Evolutionary conservation across 805 yeast genomes (phyloP).

Genomic region (Monosporozyma aerobia): DNA sequence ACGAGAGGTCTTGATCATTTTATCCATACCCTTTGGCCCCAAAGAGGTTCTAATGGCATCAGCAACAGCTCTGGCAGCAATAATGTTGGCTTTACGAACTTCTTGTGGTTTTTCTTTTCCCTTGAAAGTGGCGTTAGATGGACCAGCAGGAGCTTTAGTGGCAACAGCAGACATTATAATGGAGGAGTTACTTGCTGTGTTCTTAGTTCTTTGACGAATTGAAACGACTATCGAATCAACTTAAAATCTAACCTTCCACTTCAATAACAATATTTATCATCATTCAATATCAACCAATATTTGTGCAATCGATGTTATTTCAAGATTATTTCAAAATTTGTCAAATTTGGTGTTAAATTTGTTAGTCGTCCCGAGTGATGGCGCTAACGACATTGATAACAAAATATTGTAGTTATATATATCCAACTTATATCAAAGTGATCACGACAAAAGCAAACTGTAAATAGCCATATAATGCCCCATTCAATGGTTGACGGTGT

Average conservation of each 20-base stretch:
- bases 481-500: no score
- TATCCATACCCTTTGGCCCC: slow-evolving; percentile 99
- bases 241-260: neutral
- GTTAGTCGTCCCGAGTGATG: neutral
- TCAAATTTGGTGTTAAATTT: neutral
- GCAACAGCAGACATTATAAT: neutral
- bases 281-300: no score
- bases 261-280: no score
- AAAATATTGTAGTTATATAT: no score
- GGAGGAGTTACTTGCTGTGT: neutral
- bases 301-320: neutral
- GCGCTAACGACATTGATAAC: neutral
- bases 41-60: slow-evolving; percentile 91
- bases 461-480: no score
- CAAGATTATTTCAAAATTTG: neutral
- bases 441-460: no score
- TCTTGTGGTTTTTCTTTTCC: slow-evolving; percentile 94
- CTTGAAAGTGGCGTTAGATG: slow-evolving; percentile 81
- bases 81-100: slow-evolving; percentile 78
- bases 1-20: slow-evolving; percentile 88
- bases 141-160: slow-evolving; percentile 14
- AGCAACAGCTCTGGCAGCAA: slow-evolving; percentile 90
- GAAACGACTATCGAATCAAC: neutral
- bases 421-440: no score
- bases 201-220: neutral